Conservation (phyloP, 768 basidiomycete genomes). For the Pleurotus platypus region DNA sequence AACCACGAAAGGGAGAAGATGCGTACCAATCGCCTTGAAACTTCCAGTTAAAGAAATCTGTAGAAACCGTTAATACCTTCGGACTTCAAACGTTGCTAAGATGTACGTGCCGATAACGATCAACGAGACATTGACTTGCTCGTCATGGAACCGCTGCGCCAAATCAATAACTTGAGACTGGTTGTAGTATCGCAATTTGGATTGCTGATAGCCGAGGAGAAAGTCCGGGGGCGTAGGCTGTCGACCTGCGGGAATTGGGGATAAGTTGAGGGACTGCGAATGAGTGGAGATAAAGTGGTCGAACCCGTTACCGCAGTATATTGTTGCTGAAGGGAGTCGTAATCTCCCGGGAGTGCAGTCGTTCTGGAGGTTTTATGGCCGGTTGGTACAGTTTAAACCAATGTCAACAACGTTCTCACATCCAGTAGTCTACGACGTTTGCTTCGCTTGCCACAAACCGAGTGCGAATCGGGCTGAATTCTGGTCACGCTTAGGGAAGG, state of each 20-base stretch:
- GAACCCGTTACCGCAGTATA: constrained; percentile 31
- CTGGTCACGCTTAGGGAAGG: constrained; percentile 8
- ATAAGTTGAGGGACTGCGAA: background rate
- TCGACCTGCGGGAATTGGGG: constrained; percentile 17
- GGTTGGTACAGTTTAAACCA: background rate
- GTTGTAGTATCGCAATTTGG: constrained; percentile 31
- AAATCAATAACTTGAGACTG: constrained; percentile 28
- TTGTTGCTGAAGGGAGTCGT: constrained; percentile 30
- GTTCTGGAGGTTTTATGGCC: constrained; percentile 17
- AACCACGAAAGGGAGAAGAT: too few relatives aligned
- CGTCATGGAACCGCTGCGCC: constrained; percentile 32
- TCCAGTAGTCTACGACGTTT: constrained; percentile 31
- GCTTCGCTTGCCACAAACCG: constrained; percentile 29
- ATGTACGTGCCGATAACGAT: constrained; percentile 21
- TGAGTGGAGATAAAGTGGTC: background rate
- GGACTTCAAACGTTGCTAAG: too few relatives aligned
- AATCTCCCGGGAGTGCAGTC: constrained; percentile 28
- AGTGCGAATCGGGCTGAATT: constrained; percentile 28
- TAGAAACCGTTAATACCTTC: too few relatives aligned
- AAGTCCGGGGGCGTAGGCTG: constrained; percentile 34
- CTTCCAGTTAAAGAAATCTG: constrained; percentile 32
- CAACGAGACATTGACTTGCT: constrained; percentile 30
- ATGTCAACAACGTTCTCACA: constrained; percentile 16
- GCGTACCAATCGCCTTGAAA: constrained; percentile 33
- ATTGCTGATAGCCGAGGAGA: constrained; percentile 31